Evolutionary conservation across 2,329 filamentous ascomycete genomes (phyloP).

Genomic region (Colletotrichum magnum): DNA sequence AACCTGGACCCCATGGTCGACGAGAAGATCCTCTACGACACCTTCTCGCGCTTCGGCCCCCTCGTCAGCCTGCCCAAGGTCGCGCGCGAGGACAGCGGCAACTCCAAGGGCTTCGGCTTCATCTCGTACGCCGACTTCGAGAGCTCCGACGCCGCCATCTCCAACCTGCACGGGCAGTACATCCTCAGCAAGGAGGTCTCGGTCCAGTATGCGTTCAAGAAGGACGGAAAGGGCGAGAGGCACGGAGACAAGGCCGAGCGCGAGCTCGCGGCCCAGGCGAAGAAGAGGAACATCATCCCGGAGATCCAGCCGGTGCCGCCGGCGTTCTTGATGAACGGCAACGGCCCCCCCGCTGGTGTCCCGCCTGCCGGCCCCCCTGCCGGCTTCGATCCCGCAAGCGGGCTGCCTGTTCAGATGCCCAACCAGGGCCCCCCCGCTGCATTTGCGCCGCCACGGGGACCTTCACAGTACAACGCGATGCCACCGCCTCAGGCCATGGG

Average conservation of each 20-base stretch:
- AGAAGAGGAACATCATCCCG: slow-evolving; percentile 92
- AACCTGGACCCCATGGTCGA: slow-evolving; percentile 96
- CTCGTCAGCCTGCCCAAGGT: slow-evolving; percentile 90
- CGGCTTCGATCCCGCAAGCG: slow-evolving; percentile 53
- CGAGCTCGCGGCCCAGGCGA: slow-evolving; percentile 90
- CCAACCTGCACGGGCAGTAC: slow-evolving; percentile 96
- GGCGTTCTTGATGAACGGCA: slow-evolving; percentile 71
- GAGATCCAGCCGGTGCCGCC: slow-evolving; percentile 83
- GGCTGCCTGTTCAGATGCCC: slow-evolving; percentile 44
- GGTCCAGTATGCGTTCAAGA: slow-evolving; percentile 99
- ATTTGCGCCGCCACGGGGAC: slow-evolving; percentile 55
- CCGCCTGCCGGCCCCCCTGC: slow-evolving; percentile 42
- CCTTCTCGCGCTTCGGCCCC: slow-evolving; percentile 90
- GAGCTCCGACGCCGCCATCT: slow-evolving; percentile 89
- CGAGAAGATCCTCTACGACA: slow-evolving; percentile 96
- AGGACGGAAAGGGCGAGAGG: slow-evolving; percentile 96
- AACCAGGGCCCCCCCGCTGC: slow-evolving; percentile 49
- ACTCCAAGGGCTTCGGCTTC: slow-evolving; percentile 96
- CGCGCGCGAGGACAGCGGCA: slow-evolving; percentile 87
- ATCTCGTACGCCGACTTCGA: slow-evolving; percentile 95
- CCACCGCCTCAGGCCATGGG: slow-evolving; percentile 37
- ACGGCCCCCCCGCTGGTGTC: slow-evolving; percentile 44
- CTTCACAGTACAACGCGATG: slow-evolving; percentile 50
- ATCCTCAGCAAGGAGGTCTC: slow-evolving; percentile 97
- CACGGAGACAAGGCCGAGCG: slow-evolving; percentile 96